These are phyloP conservation scores for Houttuynia cordata DNA, from an alignment of 164 flowering plant species.

Conservation along the genomic window DNA sequence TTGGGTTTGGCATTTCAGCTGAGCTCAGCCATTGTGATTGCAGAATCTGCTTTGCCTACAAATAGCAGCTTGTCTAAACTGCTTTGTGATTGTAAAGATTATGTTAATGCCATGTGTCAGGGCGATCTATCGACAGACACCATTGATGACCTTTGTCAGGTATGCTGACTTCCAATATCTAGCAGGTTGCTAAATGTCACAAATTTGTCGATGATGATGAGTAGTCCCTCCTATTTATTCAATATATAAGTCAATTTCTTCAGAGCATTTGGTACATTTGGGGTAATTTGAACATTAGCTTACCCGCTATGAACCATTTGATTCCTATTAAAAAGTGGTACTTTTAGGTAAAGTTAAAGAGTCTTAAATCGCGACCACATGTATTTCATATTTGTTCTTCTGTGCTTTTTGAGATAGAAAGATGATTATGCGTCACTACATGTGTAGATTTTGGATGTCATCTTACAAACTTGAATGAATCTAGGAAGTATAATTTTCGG, in stretches of 20 bases:
- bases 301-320: too few species aligned
- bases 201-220: not conserved
- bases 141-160: constrained; percentile 77
- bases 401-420: not conserved
- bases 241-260: too few species aligned
- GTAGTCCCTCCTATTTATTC: not conserved
- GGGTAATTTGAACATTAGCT: too few species aligned
- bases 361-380: not conserved
- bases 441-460: not conserved
- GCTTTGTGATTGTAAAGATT: constrained; percentile 78
- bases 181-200: not conserved
- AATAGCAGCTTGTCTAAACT: constrained; percentile 45
- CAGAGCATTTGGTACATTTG: too few species aligned
- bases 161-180: constrained; percentile 9
- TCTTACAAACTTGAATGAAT: not conserved
- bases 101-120: constrained; percentile 49
- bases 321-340: too few species aligned
- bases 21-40: constrained; percentile 50
- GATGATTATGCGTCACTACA: not conserved
- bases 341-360: not conserved
- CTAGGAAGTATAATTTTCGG: not conserved
- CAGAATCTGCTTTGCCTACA: constrained; percentile 42
- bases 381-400: not conserved
- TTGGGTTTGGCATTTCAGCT: constrained; percentile 30
- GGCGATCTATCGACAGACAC: constrained; percentile 39